Percentiles rank a stretch among this genome's conserved stretches.
phyloP scores from a whole-genome alignment of 257 asterid species.

The Solanum ossicruentum region DNA sequence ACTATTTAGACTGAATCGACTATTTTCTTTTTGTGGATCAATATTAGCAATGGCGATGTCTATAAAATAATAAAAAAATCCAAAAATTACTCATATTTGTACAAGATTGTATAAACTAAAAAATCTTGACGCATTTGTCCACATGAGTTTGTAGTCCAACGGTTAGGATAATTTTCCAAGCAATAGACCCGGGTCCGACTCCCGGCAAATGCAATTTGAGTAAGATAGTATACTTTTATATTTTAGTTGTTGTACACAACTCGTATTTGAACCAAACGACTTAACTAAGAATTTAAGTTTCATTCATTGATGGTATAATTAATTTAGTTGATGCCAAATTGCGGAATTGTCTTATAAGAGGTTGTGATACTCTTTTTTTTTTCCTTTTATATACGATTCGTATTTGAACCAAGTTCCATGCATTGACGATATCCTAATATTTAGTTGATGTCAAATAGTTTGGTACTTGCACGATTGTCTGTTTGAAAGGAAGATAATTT shows the following conservation, averaged over 20 bases:
- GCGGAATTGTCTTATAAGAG: too few relatives aligned
- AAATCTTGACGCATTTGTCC: background rate
- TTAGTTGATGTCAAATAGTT: background rate
- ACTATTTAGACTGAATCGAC: background rate
- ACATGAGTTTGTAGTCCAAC: slow-evolving; percentile 63
- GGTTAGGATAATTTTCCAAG: slow-evolving; percentile 96
- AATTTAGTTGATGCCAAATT: too few relatives aligned
- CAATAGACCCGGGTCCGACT: slow-evolving; percentile 97
- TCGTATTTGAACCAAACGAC: too few relatives aligned
- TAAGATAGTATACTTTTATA: too few relatives aligned
- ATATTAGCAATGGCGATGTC: background rate
- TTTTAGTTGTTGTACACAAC: too few relatives aligned
- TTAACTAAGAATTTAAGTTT: too few relatives aligned
- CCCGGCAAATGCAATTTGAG: background rate
- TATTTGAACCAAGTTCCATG: background rate
- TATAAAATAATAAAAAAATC: background rate
- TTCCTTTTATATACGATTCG: too few relatives aligned
- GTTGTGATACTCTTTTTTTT: too few relatives aligned
- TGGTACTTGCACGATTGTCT: background rate
- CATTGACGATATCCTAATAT: background rate
- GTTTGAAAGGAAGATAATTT: background rate
- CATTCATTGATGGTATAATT: too few relatives aligned
- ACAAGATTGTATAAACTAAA: too few relatives aligned
- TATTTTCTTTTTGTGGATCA: background rate
- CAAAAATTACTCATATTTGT: too few relatives aligned